phyloP scores from a whole-genome alignment of 768 basidiomycete species.

The Macrolepiota albuminosa region DNA sequence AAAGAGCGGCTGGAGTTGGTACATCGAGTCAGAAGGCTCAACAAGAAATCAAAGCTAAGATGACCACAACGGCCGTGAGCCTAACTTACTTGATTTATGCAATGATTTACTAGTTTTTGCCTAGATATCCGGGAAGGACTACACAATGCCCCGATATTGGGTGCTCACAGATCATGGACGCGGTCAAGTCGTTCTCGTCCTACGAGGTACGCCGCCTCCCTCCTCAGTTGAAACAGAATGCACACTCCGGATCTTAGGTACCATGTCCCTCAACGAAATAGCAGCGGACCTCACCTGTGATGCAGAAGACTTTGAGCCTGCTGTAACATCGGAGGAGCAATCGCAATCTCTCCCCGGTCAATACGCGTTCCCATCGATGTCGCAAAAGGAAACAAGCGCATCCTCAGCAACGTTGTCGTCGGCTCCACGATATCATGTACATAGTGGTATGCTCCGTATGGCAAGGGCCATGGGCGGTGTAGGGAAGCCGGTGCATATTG shows the following conservation, averaged over 20 bases:
- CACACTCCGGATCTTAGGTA: conserved; percentile 37
- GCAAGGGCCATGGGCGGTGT: conserved; percentile 73
- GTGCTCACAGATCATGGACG: conserved; percentile 78
- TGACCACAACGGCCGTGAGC: conserved; percentile 49
- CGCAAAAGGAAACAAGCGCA: conserved; percentile 16
- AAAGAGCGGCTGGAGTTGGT: conserved; percentile 45
- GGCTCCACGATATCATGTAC: conserved; percentile 52
- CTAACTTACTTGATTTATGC: background rate
- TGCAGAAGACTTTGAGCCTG: conserved; percentile 60
- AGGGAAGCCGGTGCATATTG: conserved; percentile 73
- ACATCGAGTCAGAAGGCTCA: conserved; percentile 22
- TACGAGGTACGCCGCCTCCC: conserved; percentile 42
- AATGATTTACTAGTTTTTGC: background rate
- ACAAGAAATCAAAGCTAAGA: conserved; percentile 34
- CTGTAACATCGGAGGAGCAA: conserved; percentile 33
- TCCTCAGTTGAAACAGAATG: background rate
- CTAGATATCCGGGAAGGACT: conserved; percentile 55
- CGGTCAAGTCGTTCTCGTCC: conserved; percentile 68
- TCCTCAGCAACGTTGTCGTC: conserved; percentile 21
- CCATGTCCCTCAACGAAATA: conserved; percentile 84
- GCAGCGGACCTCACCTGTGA: conserved; percentile 85
- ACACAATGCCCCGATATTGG: conserved; percentile 82
- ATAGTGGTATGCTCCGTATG: conserved; percentile 79
- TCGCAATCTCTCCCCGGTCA: conserved; percentile 30
- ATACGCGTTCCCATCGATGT: conserved; percentile 30